Evolutionary conservation across 2,329 filamentous ascomycete genomes (phyloP), one percentile per base, ranked within the genome.

Genomic region (Fusarium mundagurra): DNA sequence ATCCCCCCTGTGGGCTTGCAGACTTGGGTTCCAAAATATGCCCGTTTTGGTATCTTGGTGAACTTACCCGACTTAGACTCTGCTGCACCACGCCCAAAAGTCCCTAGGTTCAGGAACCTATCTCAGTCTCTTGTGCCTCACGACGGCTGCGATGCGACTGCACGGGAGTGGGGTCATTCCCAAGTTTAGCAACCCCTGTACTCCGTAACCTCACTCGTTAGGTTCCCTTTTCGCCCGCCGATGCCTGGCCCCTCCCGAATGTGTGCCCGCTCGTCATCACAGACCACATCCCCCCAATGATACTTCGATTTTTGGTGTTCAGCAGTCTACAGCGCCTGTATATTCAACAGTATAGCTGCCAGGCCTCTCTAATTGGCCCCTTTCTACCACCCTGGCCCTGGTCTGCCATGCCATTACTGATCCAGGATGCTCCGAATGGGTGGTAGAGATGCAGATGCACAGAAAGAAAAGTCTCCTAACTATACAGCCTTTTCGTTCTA

Each of bases 211-310:
- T 74, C 63, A 68, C 57, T 48, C 50, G 47, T 63, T 20, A 9
- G 24, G 6, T 44, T 53, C 67, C 73, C 69, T 76, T 67, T 44
- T 66, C 67, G 51, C 69, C 66, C 69, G 54, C 62, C 54, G 44
- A 55, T 59, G 48, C 60, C 43, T 55, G 65, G 61, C 53, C 54
- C 54, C 47, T 76, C 64, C 67, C 61, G 51, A 68, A 76, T 76
- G 71, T 71, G 65, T 63, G 65, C 73, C 63, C 67, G 71, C 76
- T 77, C 64, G 68, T 78, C 75, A 78, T 77, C 71, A 69, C 73
- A 67, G 66, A 47, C 61, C 57, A 48, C 31, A 60, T 54, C 64
- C 69, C 69, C 72, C 77, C 77, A 78, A 78, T 78, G 59, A 62
- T 65, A 61, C 70, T 53, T 73, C 72, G 59, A 71, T 61, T 62